Conservation (phyloP, 2,329 filamentous ascomycete genomes). For the Parastagonospora nodorum region DNA sequence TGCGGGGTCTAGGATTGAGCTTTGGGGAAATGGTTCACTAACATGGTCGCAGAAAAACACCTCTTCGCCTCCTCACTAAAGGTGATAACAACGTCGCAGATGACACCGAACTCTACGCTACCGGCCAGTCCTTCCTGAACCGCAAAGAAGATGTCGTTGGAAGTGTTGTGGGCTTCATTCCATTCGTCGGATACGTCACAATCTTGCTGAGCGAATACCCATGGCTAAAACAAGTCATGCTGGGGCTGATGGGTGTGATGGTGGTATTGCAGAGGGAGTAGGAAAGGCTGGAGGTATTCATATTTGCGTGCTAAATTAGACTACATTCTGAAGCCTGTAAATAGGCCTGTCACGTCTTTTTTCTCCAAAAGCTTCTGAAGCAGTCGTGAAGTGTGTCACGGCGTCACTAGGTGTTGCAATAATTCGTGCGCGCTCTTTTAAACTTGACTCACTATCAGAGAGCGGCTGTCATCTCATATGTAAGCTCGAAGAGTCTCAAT, state of each 20-base stretch:
- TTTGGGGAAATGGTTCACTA: conserved; percentile 9
- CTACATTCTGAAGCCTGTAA: too few relatives aligned
- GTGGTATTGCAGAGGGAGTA: conserved; percentile 91
- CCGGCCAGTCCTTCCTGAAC: conserved; percentile 83
- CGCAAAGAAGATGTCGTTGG: conserved; percentile 86
- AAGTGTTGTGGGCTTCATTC: conserved; percentile 88
- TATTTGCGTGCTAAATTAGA: too few relatives aligned
- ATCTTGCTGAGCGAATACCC: conserved; percentile 95
- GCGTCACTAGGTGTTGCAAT: too few relatives aligned
- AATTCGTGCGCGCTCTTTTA: too few relatives aligned
- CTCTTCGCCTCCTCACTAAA: conserved; percentile 81
- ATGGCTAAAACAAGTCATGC: conserved; percentile 93
- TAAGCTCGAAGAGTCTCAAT: too few relatives aligned
- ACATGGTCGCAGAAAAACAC: conserved; percentile 47
- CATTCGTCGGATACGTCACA: conserved; percentile 95
- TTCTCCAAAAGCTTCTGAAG: too few relatives aligned
- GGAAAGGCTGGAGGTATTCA: background rate
- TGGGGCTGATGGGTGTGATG: conserved; percentile 92
- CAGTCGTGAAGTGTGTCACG: too few relatives aligned
- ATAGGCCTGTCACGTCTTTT: too few relatives aligned
- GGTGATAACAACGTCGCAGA: conserved; percentile 96
- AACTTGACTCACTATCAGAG: too few relatives aligned
- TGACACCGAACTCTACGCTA: conserved; percentile 88
- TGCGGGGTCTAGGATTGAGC: background rate
- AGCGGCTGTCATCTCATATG: too few relatives aligned